Evolutionary conservation across 805 yeast genomes (phyloP).

Genomic region (Metschnikowia lunata): DNA sequence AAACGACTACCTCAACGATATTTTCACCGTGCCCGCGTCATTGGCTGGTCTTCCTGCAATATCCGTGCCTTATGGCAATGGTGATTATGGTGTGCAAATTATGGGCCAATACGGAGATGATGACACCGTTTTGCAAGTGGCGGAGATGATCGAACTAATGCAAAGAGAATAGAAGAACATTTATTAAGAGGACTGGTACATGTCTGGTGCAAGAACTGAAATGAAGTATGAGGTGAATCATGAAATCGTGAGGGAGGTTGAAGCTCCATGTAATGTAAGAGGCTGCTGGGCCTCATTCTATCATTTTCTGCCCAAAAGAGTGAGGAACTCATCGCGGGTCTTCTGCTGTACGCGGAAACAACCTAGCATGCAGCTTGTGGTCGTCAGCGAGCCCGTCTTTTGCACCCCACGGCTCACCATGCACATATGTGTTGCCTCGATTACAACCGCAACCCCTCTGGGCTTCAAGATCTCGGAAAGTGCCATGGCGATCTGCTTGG

Average conservation of each 20-base stretch:
- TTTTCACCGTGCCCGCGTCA: conserved; percentile 85
- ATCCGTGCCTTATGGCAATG: conserved; percentile 55
- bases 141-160: conserved; percentile 13
- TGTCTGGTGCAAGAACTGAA: conserved; percentile 9
- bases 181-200: neutral
- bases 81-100: conserved; percentile 62
- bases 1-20: conserved; percentile 72
- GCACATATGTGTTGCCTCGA: conserved; percentile 98
- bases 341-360: conserved; percentile 90
- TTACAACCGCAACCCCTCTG: conserved; percentile 96
- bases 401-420: conserved; percentile 98
- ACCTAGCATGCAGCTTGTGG: conserved; percentile 96
- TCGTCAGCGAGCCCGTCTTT: conserved; percentile 88
- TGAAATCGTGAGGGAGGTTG: conserved; percentile 14
- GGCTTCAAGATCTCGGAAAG: conserved; percentile 86
- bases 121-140: conserved; percentile 45
- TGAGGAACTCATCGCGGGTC: conserved; percentile 93
- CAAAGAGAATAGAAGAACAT: neutral
- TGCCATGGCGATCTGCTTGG: conserved; percentile 97
- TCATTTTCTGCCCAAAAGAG: conserved; percentile 56
- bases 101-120: conserved; percentile 89
- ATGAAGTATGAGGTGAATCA: conserved; percentile 19
- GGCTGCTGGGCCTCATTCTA: neutral
- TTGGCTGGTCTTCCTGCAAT: conserved; percentile 88
- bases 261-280: conserved; percentile 7